phyloP scores from a whole-genome alignment of 768 basidiomycete species.

The Naganishia vishniacii region DNA sequence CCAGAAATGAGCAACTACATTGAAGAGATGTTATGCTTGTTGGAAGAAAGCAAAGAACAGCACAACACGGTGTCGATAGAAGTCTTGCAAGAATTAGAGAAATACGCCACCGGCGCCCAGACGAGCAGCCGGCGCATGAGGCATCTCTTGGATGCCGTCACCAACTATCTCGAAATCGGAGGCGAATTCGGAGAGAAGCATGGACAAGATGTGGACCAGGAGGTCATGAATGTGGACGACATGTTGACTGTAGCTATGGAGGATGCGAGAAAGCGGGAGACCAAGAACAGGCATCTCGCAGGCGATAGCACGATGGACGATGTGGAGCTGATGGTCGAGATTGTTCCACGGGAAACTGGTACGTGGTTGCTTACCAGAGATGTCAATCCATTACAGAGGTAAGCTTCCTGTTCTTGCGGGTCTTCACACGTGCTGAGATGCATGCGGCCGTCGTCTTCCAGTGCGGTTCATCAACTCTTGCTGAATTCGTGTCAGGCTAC shows the following conservation, averaged over 20 bases:
- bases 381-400: constrained; percentile 35
- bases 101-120: constrained; percentile 5
- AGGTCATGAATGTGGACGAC: constrained; percentile 29
- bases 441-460: constrained; percentile 3
- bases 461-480: constrained; percentile 40
- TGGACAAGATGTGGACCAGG: constrained; percentile 15
- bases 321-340: constrained; percentile 43
- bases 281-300: constrained; percentile 31
- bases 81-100: constrained; percentile 15
- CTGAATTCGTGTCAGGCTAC: constrained; percentile 44
- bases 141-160: constrained; percentile 33
- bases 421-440: not conserved
- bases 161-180: constrained; percentile 45
- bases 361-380: constrained; percentile 38
- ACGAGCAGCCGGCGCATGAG: constrained; percentile 11
- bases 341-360: constrained; percentile 40
- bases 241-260: constrained; percentile 34
- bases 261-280: constrained; percentile 34
- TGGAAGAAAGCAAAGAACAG: constrained; percentile 10
- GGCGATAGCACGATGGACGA: constrained; percentile 33
- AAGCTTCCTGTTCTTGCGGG: not conserved
- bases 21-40: constrained; percentile 11
- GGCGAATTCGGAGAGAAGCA: constrained; percentile 24
- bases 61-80: not conserved
- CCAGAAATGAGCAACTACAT: constrained; percentile 20